Evolutionary conservation across 352 stramenopile species (phyloP).

Genomic region (Globisporangium solare): DNA sequence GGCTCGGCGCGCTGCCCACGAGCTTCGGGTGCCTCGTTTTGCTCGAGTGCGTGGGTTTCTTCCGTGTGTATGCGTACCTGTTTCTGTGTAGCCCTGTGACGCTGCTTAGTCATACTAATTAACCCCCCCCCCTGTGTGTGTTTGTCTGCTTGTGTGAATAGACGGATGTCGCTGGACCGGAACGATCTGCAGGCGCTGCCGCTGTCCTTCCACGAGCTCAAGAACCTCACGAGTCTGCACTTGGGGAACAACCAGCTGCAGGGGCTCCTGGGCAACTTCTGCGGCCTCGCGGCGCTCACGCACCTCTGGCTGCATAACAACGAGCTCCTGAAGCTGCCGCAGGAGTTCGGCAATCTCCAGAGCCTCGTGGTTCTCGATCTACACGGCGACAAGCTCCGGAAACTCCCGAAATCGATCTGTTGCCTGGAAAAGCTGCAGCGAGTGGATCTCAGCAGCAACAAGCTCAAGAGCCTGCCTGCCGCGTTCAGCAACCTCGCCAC

Average conservation of each 20-base stretch:
- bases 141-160: conserved; percentile 14
- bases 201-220: conserved; percentile 47
- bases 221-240: conserved; percentile 29
- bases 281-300: conserved; percentile 30
- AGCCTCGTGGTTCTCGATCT: conserved; percentile 37
- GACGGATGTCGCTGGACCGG: conserved; percentile 38
- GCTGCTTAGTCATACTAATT: conserved; percentile 1
- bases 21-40: conserved; percentile 48
- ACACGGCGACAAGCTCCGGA: conserved; percentile 30
- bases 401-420: conserved; percentile 44
- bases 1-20: conserved; percentile 29
- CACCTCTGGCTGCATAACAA: conserved; percentile 31
- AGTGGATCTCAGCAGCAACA: conserved; percentile 40
- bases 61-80: no score
- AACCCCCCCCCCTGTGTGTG: no score
- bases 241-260: conserved; percentile 41
- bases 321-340: conserved; percentile 7
- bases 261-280: conserved; percentile 49
- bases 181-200: conserved; percentile 54
- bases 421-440: conserved; percentile 29
- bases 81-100: background rate
- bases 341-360: conserved; percentile 29
- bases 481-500: conserved; percentile 43
- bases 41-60: conserved; percentile 30
- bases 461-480: conserved; percentile 30